A percentile compares a stretch with the other conserved stretches of the same genome.
Conservation (phyloP, 1,139 yeast species). For the Tardiomyces blankii region DNA sequence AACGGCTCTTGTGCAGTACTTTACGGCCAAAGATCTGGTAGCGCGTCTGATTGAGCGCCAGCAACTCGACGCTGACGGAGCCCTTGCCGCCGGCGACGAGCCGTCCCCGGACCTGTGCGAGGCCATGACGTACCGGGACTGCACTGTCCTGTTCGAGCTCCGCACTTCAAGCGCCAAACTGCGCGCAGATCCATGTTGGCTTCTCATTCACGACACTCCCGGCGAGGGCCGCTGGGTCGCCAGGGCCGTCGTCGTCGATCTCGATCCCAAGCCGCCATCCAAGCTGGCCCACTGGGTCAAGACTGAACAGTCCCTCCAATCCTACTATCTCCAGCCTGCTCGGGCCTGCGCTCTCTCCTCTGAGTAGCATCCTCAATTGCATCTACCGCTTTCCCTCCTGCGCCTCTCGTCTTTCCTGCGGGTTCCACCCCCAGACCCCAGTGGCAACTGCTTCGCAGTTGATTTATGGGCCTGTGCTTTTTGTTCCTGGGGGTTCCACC, state of each 20-base stretch:
- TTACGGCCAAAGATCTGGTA: neutral
- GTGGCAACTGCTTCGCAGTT: no score
- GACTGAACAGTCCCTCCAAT: constrained; percentile 18
- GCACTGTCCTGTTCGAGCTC: constrained; percentile 21
- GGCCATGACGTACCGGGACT: constrained; percentile 31
- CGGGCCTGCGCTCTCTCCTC: constrained; percentile 4
- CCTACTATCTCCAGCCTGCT: constrained; percentile 3
- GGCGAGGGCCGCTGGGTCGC: constrained; percentile 4
- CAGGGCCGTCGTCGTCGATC: constrained; percentile 22
- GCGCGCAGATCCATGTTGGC: neutral
- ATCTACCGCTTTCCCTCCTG: no score
- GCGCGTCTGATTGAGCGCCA: constrained; percentile 9
- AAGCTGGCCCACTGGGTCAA: constrained; percentile 24
- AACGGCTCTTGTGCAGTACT: neutral
- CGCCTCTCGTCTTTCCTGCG: no score
- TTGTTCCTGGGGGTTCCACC: no score
- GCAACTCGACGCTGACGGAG: constrained; percentile 16
- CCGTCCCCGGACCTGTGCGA: constrained; percentile 16
- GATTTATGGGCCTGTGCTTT: no score
- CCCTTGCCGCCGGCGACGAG: constrained; percentile 9
- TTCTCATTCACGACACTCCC: neutral
- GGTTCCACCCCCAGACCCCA: no score
- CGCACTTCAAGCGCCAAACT: neutral
- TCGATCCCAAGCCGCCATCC: constrained; percentile 24
- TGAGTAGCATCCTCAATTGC: neutral